phyloP scores from a whole-genome alignment of 2,329 filamentous ascomycete species.

The Colletotrichum magnum region DNA sequence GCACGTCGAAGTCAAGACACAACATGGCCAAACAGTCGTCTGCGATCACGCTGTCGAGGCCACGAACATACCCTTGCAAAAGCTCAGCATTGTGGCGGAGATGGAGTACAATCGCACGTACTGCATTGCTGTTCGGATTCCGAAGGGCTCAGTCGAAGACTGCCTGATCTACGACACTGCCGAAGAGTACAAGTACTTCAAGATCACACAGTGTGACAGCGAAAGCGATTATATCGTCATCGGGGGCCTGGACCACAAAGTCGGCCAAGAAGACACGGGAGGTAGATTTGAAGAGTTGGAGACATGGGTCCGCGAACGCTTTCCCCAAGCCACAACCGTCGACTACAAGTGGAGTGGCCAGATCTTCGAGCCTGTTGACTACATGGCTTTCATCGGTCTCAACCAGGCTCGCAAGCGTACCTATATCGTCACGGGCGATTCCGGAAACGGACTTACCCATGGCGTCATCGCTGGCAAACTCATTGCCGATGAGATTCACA shows the following conservation, averaged over 20 bases:
- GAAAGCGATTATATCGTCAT: conserved; percentile 69
- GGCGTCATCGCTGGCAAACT: conserved; percentile 66
- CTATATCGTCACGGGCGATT: conserved; percentile 70
- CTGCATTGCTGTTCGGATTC: conserved; percentile 68
- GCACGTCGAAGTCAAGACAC: conserved; percentile 61
- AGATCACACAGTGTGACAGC: conserved; percentile 66
- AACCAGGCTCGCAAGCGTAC: conserved; percentile 66
- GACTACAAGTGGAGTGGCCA: conserved; percentile 73
- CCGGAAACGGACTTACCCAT: conserved; percentile 70
- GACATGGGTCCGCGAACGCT: conserved; percentile 66
- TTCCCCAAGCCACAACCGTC: conserved; percentile 61
- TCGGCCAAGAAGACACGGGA: conserved; percentile 64
- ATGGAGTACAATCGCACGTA: conserved; percentile 69
- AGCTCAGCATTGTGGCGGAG: conserved; percentile 65
- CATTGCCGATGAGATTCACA: conserved; percentile 68
- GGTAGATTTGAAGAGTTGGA: conserved; percentile 66
- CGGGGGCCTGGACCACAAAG: conserved; percentile 71
- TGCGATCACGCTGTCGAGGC: conserved; percentile 66
- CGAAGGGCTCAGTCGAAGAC: conserved; percentile 66
- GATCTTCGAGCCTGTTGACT: conserved; percentile 68
- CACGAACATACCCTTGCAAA: conserved; percentile 69
- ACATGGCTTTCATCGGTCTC: conserved; percentile 68
- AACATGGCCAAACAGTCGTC: conserved; percentile 60
- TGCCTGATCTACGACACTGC: conserved; percentile 69
- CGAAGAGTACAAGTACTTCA: conserved; percentile 69